Conservation (phyloP, 169 alveolate genomes). For the Eimeria tenella region DNA sequence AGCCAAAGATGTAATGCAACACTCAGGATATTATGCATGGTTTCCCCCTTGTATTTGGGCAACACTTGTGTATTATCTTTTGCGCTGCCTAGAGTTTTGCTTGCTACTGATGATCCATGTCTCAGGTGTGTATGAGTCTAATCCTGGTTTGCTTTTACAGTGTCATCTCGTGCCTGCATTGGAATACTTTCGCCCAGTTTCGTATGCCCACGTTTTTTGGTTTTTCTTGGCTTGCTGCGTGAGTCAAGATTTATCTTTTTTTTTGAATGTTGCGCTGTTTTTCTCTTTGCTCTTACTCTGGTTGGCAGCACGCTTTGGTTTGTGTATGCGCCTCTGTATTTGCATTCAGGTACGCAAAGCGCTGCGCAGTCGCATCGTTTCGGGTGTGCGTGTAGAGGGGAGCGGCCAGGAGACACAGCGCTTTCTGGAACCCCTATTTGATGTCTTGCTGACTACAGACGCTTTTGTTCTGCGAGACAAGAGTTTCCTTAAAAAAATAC, state of each 20-base stretch:
- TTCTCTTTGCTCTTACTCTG: not conserved
- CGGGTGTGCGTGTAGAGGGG: conserved; percentile 32
- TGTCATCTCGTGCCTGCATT: too few relatives aligned
- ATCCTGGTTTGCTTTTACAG: too few relatives aligned
- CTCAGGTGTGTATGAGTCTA: too few relatives aligned
- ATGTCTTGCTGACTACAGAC: conserved; percentile 84
- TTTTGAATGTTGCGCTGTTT: not conserved
- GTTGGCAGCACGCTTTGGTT: not conserved
- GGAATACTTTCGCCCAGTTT: too few relatives aligned
- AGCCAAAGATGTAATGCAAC: conserved; percentile 79
- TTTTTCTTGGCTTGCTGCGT: not conserved
- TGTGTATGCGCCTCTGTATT: not conserved
- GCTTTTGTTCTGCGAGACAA: conserved; percentile 85
- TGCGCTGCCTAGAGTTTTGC: not conserved
- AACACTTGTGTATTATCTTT: not conserved
- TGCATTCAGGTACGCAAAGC: conserved; percentile 22
- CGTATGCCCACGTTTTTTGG: not conserved
- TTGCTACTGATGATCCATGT: not conserved
- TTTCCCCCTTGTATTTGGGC: not conserved
- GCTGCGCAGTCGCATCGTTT: conserved; percentile 16
- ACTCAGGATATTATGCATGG: not conserved
- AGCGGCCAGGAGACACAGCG: conserved; percentile 49
- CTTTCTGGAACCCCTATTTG: conserved; percentile 81
- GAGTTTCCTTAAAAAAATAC: conserved; percentile 87
- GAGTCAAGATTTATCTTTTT: not conserved